Conservation (phyloP, 148 eudicot genomes). For the Talinum fruticosum region DNA sequence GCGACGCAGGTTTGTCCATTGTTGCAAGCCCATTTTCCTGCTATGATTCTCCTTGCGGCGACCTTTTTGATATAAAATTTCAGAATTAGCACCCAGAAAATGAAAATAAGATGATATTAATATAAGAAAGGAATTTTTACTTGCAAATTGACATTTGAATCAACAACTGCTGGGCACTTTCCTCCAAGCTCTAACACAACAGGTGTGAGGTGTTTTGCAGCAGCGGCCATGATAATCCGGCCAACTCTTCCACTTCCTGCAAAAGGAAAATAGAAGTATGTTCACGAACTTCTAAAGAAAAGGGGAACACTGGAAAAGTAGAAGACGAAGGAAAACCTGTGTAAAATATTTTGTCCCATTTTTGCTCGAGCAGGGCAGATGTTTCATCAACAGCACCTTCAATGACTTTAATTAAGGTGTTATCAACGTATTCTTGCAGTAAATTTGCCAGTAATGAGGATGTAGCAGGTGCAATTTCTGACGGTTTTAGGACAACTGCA, state of each 20-base stretch:
- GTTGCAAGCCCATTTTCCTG: conserved; percentile 66
- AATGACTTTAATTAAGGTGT: conserved; percentile 58
- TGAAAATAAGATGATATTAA: not conserved
- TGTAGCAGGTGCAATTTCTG: conserved; percentile 82
- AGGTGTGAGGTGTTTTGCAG: conserved; percentile 67
- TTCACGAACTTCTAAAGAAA: too few species aligned
- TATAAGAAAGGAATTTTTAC: conserved; percentile 25
- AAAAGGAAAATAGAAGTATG: not conserved
- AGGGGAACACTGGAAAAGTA: not conserved
- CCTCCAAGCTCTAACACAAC: conserved; percentile 73
- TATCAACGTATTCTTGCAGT: conserved; percentile 61
- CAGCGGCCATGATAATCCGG: conserved; percentile 70
- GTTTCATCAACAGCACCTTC: conserved; percentile 77
- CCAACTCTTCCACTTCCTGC: conserved; percentile 65
- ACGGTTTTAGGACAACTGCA: conserved; percentile 83
- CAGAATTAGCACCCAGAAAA: not conserved
- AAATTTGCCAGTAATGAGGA: conserved; percentile 60
- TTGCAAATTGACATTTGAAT: conserved; percentile 46
- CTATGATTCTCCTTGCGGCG: conserved; percentile 57
- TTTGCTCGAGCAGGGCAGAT: conserved; percentile 70
- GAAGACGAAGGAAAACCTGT: conserved; percentile 56
- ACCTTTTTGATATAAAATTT: conserved; percentile 27
- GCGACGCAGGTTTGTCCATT: conserved; percentile 63
- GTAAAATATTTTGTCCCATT: conserved; percentile 91
- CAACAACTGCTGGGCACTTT: conserved; percentile 62